Evolutionary conservation across 352 stramenopile genomes (phyloP), one percentile per base, ranked within the genome.

Genomic region (Globisporangium ultimum): DNA sequence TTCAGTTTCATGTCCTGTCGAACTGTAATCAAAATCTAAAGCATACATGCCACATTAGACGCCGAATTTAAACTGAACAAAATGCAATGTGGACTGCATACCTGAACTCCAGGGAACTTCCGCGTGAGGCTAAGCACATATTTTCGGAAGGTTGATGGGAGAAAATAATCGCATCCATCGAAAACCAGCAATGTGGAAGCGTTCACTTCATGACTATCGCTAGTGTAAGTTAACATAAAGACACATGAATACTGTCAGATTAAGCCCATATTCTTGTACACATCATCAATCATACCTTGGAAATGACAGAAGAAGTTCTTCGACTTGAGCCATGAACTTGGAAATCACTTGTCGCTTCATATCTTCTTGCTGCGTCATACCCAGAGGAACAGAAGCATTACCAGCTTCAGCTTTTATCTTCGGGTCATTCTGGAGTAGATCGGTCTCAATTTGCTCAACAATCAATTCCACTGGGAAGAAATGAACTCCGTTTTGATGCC

Each of bases 81-180:
- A 45, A 55, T 32, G n/a, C 22, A 48, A 17, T 38, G 21, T 36
- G 7, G 8, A 36, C 1, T 36, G 17, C 55, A 11, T 64, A 87
- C 74, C 66, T 89, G 80, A 3, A 84, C 68, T 41, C 53, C 54
- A 9, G 72, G 63, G 38, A 78, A 81, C 20, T 55, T 57, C 22
- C 62, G 67, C 22, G 76, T 48, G 2, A 81, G 77, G 17, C 70
- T 66, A 15, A 74, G 57, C 24, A 87, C 60, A 46, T 68, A 87
- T 42, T 85, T 54, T 17, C 72, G 68, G 20, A 89, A 66, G 57
- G 70, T 38, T 20, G 55, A 64, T 41, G 65, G 50, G 13, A 70
- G 52, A 2, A 88, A 58, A 1, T 69, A 50, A 48, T 91, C 81
- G 34, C 81, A 91, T n/a, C 72, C 79, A 43, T 91, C 81, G 17